phyloP scores from a whole-genome alignment of 2,329 filamentous ascomycete species.

The Chlorencoelia australis region DNA sequence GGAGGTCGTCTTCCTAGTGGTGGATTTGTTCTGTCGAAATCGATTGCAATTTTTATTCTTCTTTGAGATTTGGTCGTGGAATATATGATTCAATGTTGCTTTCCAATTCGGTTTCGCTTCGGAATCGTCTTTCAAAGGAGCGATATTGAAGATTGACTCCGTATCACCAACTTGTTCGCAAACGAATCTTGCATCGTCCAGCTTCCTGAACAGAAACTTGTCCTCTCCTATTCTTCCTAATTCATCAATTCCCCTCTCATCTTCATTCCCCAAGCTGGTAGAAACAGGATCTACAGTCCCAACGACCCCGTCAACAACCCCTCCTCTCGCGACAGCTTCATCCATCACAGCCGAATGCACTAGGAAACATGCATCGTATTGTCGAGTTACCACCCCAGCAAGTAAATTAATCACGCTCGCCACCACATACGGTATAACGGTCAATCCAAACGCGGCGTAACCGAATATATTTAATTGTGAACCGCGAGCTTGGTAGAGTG shows the following conservation, averaged over 20 bases:
- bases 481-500: conserved; percentile 1
- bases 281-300: background rate
- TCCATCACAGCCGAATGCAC: conserved; percentile 6
- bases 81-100: background rate
- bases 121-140: background rate
- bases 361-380: conserved; percentile 1
- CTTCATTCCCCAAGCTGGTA: background rate
- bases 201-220: background rate
- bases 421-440: conserved; percentile 6
- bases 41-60: background rate
- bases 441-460: conserved; percentile 6
- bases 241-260: background rate
- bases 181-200: background rate
- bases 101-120: background rate
- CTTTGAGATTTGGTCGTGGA: background rate
- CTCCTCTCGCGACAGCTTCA: conserved; percentile 1
- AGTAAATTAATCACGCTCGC: conserved; percentile 4
- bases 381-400: conserved; percentile 1
- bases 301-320: background rate
- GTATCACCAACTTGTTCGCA: background rate
- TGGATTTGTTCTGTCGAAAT: background rate
- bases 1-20: background rate
- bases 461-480: conserved; percentile 4
- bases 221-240: conserved; percentile 1
- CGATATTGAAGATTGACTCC: background rate